Conservation (phyloP, 192 early-diverging fungal genomes). For the Funneliformis geosporum region DNA sequence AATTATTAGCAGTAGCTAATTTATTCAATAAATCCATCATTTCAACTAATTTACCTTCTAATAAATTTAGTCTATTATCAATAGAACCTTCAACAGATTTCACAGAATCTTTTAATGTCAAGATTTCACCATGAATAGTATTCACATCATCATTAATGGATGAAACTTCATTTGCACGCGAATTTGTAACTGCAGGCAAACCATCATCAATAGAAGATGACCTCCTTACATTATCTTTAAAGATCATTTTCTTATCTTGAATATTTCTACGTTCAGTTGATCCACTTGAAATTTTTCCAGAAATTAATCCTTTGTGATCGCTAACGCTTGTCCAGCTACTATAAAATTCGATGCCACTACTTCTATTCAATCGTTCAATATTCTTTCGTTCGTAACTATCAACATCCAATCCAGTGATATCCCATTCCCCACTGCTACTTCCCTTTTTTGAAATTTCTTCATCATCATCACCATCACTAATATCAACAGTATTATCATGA, state of each 20-base stretch:
- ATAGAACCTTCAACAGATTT: background rate
- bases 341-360: background rate
- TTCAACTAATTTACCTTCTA: background rate
- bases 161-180: background rate
- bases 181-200: background rate
- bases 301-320: background rate
- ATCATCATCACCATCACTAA: background rate
- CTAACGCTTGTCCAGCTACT: background rate
- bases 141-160: background rate
- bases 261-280: too few species aligned
- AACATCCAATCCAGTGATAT: background rate
- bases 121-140: background rate
- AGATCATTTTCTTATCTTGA: too few species aligned
- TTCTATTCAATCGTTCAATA: background rate
- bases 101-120: background rate
- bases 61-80: background rate
- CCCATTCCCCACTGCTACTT: background rate
- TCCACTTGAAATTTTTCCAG: background rate
- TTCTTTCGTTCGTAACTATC: background rate
- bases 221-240: too few species aligned
- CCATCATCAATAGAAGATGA: background rate
- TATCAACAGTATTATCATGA: background rate
- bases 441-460: background rate
- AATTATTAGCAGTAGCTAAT: background rate
- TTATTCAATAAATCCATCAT: conserved; percentile 4